Evolutionary conservation across 495 filamentous ascomycete genomes (phyloP).

Genomic region (Tuber indicum): DNA sequence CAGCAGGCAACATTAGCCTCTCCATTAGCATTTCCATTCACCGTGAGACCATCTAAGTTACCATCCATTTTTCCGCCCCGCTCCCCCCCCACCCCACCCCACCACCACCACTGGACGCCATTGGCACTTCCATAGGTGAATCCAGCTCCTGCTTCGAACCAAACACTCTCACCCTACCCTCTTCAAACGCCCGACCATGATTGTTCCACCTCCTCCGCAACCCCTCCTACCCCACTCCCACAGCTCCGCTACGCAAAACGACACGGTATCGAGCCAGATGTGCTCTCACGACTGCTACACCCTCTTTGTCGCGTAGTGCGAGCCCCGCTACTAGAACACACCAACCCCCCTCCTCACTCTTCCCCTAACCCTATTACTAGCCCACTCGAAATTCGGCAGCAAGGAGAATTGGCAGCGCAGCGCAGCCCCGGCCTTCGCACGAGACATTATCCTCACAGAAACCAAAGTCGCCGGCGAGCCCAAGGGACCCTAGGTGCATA

Average conservation of each 20-base stretch:
- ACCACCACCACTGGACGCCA: conserved; percentile 16
- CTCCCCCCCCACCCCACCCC: not conserved
- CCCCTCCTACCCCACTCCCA: conserved; percentile 31
- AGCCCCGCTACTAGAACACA: conserved; percentile 32
- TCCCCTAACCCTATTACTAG: conserved; percentile 42
- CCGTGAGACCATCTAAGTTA: not conserved
- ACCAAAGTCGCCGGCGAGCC: conserved; percentile 40
- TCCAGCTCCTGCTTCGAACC: conserved; percentile 44
- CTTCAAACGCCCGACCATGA: conserved; percentile 35
- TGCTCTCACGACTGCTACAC: conserved; percentile 37
- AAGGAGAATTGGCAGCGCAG: conserved; percentile 22
- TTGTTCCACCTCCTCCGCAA: conserved; percentile 6
- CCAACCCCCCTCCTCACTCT: conserved; percentile 26
- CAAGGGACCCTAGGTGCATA: conserved; percentile 32
- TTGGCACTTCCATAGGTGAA: conserved; percentile 35
- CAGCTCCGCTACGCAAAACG: conserved; percentile 26
- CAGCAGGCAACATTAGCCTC: not conserved
- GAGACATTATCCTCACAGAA: conserved; percentile 27
- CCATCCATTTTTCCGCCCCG: not conserved
- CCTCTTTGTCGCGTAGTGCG: conserved; percentile 17
- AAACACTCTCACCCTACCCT: conserved; percentile 40
- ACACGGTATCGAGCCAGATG: conserved; percentile 38
- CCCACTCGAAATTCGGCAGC: conserved; percentile 35
- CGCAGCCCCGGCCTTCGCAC: conserved; percentile 36
- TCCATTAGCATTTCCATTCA: not conserved